Evolutionary conservation across 108 stramenopile species (phyloP), one percentile per base, ranked within the genome.

Genomic region (Cyclotella baltica): DNA sequence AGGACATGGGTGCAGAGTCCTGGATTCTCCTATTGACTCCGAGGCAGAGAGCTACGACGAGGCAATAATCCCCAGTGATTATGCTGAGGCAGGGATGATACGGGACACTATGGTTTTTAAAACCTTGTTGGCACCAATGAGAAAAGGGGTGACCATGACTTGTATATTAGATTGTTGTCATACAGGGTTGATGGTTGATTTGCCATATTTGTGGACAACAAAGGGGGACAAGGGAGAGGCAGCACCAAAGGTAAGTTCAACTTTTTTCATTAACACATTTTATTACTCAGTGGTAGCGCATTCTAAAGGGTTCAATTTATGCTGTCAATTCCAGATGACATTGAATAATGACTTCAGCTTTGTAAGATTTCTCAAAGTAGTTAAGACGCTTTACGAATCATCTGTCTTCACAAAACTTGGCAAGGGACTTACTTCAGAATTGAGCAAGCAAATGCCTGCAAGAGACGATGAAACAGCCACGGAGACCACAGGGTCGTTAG

Each of bases 321-420:
- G n/a, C 38, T 10, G 23, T 73, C 37, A 16, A 34, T 47, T 43
- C 16, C 22, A 88, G 77, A 81, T 92, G 81, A 57, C 87, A 19
- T 68, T 87, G 55, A 92, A 92, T 71, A 87, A 95, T 40, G 88
- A 95, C 73, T 95, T 93, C 79, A 91, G 90, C 57, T 95, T 95
- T 76, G 88, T 93, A 1, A 85, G 94, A 72, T 93, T 90, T 67
- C 82, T 95, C 50, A 93, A 95, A 84, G 94, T 93, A 22, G 91
- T 93, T 22, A 93, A 91, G 68, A 93, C 89, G 9, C 82, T 95
- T 25, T 93, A 95, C 78, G 94, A 95, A 72, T 89, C 89, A 38
- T 95, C 94, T 11, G 88, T 86, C 50, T 95, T 91, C 51, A 81
- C 80, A 35, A 81, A 62, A 70, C 67, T 81, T 22, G 80, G 80